Conservation (phyloP, 2,329 filamentous ascomycete genomes). For the Emydomyces testavorans region DNA sequence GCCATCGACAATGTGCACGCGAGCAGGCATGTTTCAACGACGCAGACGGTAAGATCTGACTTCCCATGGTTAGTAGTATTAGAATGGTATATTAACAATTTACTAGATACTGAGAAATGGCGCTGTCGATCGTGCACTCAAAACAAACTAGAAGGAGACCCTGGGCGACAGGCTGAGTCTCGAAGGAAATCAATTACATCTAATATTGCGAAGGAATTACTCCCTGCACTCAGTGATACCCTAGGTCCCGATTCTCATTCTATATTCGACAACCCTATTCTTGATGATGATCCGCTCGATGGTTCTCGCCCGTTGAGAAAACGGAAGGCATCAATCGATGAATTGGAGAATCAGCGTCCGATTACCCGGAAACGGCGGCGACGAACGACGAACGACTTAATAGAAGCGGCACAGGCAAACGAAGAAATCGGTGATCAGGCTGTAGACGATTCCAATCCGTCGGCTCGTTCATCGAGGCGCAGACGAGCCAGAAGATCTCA, state of each 20-base stretch:
- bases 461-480: constrained; percentile 40
- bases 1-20: constrained; percentile 81
- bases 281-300: constrained; percentile 62
- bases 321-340: constrained; percentile 65
- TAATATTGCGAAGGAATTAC: constrained; percentile 57
- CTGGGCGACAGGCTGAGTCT: constrained; percentile 17
- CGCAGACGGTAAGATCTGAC: constrained; percentile 49
- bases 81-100: constrained; percentile 1
- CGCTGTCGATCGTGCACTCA: constrained; percentile 48
- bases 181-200: constrained; percentile 49
- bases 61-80: background rate
- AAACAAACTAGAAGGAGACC: constrained; percentile 27
- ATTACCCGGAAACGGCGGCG: constrained; percentile 41
- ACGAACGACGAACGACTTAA: constrained; percentile 23
- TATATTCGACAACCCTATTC: constrained; percentile 60
- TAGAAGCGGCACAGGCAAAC: constrained; percentile 14
- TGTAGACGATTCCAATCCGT: constrained; percentile 10
- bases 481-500: constrained; percentile 42
- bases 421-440: constrained; percentile 12
- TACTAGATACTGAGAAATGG: constrained; percentile 48
- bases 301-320: constrained; percentile 69
- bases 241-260: constrained; percentile 61
- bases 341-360: constrained; percentile 39
- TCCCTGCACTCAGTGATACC: constrained; percentile 55
- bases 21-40: constrained; percentile 52